These are phyloP conservation scores for Agaricus bisporus DNA, from an alignment of 768 basidiomycete species.

Conservation along the genomic window DNA sequence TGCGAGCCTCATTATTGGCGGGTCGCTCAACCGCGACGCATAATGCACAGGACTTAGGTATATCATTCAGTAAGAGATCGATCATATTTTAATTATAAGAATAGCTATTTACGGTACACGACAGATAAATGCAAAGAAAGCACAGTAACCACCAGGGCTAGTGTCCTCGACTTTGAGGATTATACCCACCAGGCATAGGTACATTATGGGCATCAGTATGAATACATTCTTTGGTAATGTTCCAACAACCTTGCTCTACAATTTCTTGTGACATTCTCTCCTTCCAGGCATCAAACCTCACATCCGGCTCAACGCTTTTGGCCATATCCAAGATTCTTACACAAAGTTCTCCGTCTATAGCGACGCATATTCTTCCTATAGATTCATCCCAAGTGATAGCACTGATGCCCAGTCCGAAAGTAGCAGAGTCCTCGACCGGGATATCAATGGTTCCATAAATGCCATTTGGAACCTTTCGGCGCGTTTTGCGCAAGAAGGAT, in stretches of 20 bases:
- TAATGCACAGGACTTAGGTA: too few relatives aligned
- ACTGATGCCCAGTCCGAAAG: constrained; percentile 26
- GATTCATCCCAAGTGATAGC: constrained; percentile 63
- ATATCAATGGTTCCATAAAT: constrained; percentile 6
- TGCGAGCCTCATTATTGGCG: too few relatives aligned
- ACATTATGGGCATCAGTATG: background rate
- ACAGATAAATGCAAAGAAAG: too few relatives aligned
- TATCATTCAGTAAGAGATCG: too few relatives aligned
- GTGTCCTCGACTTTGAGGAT: background rate
- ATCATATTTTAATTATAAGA: too few relatives aligned
- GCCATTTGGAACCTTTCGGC: background rate
- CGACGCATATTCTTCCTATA: constrained; percentile 53
- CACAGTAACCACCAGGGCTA: too few relatives aligned
- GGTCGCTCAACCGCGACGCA: too few relatives aligned
- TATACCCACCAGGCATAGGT: background rate
- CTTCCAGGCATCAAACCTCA: constrained; percentile 25
- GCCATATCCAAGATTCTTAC: constrained; percentile 48
- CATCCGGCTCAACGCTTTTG: constrained; percentile 19
- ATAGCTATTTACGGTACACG: too few relatives aligned
- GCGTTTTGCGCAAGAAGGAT: constrained; percentile 3
- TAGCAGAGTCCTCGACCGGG: constrained; percentile 4
- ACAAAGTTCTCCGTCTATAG: constrained; percentile 30
- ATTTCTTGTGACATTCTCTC: constrained; percentile 13
- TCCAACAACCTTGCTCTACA: background rate
- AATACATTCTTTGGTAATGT: background rate